These are phyloP conservation scores for Mycena haematopus DNA, from an alignment of 768 basidiomycete genomes.

Conservation along the genomic window DNA sequence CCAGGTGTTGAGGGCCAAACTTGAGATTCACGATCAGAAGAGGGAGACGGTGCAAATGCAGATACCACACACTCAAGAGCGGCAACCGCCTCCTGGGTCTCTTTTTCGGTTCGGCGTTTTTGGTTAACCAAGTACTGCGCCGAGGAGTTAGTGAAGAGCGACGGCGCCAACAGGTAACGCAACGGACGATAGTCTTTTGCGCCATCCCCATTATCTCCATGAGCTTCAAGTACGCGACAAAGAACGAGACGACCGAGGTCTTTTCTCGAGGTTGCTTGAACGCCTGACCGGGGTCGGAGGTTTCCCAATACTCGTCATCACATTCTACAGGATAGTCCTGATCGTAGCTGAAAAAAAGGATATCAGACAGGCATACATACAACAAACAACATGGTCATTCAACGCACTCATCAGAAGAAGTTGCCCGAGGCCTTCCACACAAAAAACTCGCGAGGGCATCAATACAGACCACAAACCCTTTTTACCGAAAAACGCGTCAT, in stretches of 20 bases:
- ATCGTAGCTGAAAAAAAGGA: conserved; percentile 60
- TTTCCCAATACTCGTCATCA: conserved; percentile 72
- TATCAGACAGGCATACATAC: background rate
- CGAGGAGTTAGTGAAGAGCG: background rate
- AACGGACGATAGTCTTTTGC: conserved; percentile 65
- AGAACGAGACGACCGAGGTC: conserved; percentile 59
- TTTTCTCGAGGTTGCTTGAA: conserved; percentile 70
- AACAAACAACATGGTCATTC: background rate
- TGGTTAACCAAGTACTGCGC: conserved; percentile 63
- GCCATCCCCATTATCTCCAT: conserved; percentile 67
- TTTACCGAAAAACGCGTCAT: background rate
- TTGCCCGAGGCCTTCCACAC: conserved; percentile 63
- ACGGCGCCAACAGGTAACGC: conserved; percentile 17
- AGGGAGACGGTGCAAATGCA: no score
- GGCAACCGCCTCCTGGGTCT: conserved; percentile 59
- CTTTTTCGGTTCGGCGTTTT: conserved; percentile 38
- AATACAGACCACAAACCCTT: conserved; percentile 32
- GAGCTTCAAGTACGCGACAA: conserved; percentile 60
- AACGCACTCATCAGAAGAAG: conserved; percentile 63
- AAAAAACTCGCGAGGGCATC: conserved; percentile 39
- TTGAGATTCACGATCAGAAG: background rate
- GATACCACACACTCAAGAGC: conserved; percentile 44
- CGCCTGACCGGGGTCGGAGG: conserved; percentile 56
- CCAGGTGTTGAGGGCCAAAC: conserved; percentile 70
- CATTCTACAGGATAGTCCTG: conserved; percentile 72